Evolutionary conservation across 2,329 filamentous ascomycete species (phyloP).

Genomic region (Penicillium sp.): DNA sequence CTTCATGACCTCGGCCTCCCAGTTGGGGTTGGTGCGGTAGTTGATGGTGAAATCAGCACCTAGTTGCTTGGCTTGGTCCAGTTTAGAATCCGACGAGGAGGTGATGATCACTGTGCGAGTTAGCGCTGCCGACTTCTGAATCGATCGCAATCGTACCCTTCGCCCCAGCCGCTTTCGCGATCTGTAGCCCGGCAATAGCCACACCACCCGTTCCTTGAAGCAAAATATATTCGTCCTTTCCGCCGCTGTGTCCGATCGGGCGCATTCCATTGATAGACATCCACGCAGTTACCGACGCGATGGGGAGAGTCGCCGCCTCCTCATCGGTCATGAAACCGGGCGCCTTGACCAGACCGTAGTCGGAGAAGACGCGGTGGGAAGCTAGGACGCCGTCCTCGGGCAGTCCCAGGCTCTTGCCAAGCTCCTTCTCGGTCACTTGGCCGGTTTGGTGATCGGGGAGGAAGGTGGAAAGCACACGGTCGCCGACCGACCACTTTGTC

Average conservation of each 20-base stretch:
- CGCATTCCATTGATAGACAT: constrained; percentile 49
- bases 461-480: constrained; percentile 70
- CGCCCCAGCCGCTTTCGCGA: constrained; percentile 52
- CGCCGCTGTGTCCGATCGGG: constrained; percentile 48
- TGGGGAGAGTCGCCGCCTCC: constrained; percentile 45
- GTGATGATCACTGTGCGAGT: constrained; percentile 49
- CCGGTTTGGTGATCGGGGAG: constrained; percentile 56
- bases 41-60: constrained; percentile 54
- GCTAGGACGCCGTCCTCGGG: constrained; percentile 54
- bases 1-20: constrained; percentile 48
- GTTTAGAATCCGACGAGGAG: constrained; percentile 54
- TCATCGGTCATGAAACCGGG: constrained; percentile 41
- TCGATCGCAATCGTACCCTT: constrained; percentile 29
- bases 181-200: constrained; percentile 46
- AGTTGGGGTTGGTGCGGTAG: constrained; percentile 50
- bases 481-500: constrained; percentile 56
- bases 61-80: constrained; percentile 53
- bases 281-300: constrained; percentile 55
- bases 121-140: background rate
- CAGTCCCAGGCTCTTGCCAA: constrained; percentile 61
- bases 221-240: constrained; percentile 52
- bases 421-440: constrained; percentile 58
- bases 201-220: constrained; percentile 58
- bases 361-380: constrained; percentile 47
- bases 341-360: constrained; percentile 42